Evolutionary conservation across 1,284 basidiomycete species (phyloP), one percentile per base, ranked within the genome.

Genomic region (Rhodotorula sp.): DNA sequence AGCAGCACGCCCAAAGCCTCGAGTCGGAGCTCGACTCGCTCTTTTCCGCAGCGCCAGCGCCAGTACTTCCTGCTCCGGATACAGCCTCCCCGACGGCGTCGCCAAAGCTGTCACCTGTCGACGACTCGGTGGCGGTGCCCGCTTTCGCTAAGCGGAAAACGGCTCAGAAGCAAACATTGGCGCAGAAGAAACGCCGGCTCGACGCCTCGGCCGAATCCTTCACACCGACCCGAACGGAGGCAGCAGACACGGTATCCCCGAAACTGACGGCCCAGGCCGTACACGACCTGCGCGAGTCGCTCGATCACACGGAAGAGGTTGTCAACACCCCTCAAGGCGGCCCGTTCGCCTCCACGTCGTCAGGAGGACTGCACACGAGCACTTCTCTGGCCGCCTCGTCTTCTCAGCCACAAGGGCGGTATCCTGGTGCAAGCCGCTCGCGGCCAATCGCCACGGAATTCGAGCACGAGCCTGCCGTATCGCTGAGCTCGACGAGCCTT

Each of bases 1-100:
- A 64, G n/a, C 44, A 62, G 49, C 60, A 60, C 24, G 72, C 72
- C 5, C 69, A 69, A 44, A 53, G 49, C 30, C 62, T 74, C 49
- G 68, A 74, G 29, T 51, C 58, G 4, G 72, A 71, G 42, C 63
- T 74, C 48, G 70, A 71, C 12, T 46, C 26, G 45, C 61, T 70
- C 30, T 68, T 74, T 56, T 49, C 64, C 10, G 46, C 66, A 2
- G 42, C 64, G 14, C 14, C 56, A 6, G 18, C 59, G 14, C 14
- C 56, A 6, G 18, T 54, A 15, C 17, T 17, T 14, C n/a, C 29
- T 26, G 24, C 46, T 7, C 17, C 46, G 14, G 37, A 49, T 1
- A 24, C 66, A 7, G 26, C 65, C 1, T 24, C 48, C 6, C 24
- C 37, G 14, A 26, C 17, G 12, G 53, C 26, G n/a, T 29, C 53